Evolutionary conservation across 345 rosid genomes (phyloP).

Genomic region (Salix dunnii): DNA sequence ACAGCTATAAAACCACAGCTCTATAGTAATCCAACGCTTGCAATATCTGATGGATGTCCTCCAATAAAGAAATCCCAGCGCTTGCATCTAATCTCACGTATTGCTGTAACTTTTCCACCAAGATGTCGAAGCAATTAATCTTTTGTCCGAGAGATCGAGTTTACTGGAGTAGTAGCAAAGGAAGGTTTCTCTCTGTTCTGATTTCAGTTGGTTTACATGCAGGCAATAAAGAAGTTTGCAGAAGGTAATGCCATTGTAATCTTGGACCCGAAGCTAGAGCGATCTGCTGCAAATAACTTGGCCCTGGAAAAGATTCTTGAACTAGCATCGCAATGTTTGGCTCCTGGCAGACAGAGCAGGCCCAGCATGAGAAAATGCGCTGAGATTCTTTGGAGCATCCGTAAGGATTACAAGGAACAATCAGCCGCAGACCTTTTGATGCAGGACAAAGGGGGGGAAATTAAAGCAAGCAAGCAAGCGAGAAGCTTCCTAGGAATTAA

Average conservation of each 20-base stretch:
- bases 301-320: constrained; percentile 71
- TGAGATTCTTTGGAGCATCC: constrained; percentile 82
- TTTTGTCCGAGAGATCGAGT: neutral
- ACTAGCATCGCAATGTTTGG: constrained; percentile 70
- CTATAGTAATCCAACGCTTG: neutral
- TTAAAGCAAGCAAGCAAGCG: too few species aligned
- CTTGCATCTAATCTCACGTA: neutral
- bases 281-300: constrained; percentile 39
- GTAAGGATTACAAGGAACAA: constrained; percentile 68
- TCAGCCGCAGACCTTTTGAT: constrained; percentile 20
- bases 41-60: neutral
- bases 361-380: constrained; percentile 81
- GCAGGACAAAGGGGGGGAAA: too few species aligned
- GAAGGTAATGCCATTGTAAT: constrained; percentile 55
- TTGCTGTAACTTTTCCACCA: neutral
- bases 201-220: constrained; percentile 23
- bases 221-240: constrained; percentile 73
- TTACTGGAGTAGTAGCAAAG: too few species aligned
- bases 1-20: neutral
- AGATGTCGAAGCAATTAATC: too few species aligned
- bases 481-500: too few species aligned
- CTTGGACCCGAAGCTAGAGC: constrained; percentile 72
- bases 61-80: neutral
- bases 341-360: constrained; percentile 61
- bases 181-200: neutral